phyloP scores from a whole-genome alignment of 306 rosid species.

The Quercus suber region DNA sequence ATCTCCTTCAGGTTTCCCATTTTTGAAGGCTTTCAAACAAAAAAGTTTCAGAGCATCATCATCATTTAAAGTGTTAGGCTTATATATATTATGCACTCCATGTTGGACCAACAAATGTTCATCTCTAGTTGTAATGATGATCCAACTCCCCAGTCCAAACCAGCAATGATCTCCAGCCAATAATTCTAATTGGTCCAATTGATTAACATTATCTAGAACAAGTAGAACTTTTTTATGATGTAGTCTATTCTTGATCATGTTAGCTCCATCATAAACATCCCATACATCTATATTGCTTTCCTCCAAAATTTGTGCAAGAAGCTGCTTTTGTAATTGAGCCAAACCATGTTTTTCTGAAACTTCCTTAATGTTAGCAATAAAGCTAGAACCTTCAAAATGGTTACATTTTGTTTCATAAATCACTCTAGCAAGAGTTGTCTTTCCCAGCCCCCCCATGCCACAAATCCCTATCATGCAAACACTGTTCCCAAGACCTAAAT shows the following conservation, averaged over 20 bases:
- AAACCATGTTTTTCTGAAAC: not conserved
- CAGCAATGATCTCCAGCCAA: not conserved
- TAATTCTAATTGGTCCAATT: not conserved
- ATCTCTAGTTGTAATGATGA: not conserved
- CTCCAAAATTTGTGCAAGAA: not conserved
- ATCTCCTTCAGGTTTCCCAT: too few species aligned
- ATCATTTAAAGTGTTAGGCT: too few species aligned
- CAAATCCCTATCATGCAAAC: too few species aligned
- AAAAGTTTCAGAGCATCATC: too few species aligned
- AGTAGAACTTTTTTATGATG: not conserved
- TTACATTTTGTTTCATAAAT: too few species aligned
- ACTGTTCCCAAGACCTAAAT: too few species aligned
- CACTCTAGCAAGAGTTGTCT: too few species aligned
- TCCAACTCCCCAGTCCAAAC: constrained; percentile 7
- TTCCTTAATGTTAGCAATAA: not conserved
- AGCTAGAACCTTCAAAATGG: constrained; percentile 8
- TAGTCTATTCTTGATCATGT: not conserved
- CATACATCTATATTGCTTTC: not conserved
- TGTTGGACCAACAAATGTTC: too few species aligned
- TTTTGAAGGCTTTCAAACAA: too few species aligned
- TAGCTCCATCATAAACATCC: not conserved
- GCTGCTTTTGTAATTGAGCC: too few species aligned
- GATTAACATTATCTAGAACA: constrained; percentile 11
- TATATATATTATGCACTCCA: too few species aligned
- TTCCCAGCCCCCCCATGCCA: too few species aligned